These are phyloP conservation scores for Pseudomassariella vexata DNA, from an alignment of 2,329 filamentous ascomycete genomes.

Conservation along the genomic window DNA sequence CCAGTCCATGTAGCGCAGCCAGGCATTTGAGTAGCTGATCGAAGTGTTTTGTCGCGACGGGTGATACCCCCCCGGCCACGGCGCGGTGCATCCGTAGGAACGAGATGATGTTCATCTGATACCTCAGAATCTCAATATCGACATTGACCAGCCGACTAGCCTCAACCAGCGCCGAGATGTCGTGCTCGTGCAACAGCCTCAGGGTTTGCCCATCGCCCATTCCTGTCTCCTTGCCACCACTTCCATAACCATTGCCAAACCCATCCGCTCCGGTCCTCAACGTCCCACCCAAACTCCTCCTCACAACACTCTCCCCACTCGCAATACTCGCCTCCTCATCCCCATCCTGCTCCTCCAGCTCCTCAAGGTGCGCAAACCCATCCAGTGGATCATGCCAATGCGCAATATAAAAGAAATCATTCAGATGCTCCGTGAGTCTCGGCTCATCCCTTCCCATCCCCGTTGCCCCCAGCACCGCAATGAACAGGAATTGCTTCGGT, in stretches of 20 bases:
- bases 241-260: background rate
- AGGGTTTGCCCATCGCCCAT: constrained; percentile 8
- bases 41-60: constrained; percentile 74
- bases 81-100: constrained; percentile 87
- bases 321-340: constrained; percentile 13
- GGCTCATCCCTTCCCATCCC: constrained; percentile 40
- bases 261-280: background rate
- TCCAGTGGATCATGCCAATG: constrained; percentile 73
- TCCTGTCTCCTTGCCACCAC: background rate
- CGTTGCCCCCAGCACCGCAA: constrained; percentile 59
- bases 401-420: constrained; percentile 82
- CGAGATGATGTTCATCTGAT: constrained; percentile 80
- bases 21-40: constrained; percentile 64
- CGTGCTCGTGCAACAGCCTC: constrained; percentile 29
- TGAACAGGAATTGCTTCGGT: constrained; percentile 73
- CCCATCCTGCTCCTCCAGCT: constrained; percentile 26
- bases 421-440: constrained; percentile 54
- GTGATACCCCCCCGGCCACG: constrained; percentile 69
- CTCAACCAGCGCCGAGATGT: constrained; percentile 55
- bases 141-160: constrained; percentile 54
- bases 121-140: constrained; percentile 73
- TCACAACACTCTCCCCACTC: constrained; percentile 37
- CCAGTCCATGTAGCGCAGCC: constrained; percentile 73
- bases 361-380: constrained; percentile 71
- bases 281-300: constrained; percentile 11